Evolutionary conservation across 495 filamentous ascomycete genomes (phyloP).

Genomic region (Penicillium antarcticum): DNA sequence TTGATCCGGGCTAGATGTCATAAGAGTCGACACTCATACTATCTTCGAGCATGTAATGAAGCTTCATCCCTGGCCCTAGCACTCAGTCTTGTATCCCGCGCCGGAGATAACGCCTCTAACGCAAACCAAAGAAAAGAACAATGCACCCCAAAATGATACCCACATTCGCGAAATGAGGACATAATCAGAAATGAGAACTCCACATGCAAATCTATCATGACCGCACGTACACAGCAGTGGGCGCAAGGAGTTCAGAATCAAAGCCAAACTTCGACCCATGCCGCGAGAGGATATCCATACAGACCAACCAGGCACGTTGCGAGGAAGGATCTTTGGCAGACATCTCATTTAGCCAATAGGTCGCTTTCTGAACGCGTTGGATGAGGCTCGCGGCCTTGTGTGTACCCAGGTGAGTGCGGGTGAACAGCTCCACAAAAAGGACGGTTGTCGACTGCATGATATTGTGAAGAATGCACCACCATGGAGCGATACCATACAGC

Average conservation of each 20-base stretch:
- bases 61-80: too few relatives aligned
- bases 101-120: too few relatives aligned
- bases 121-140: too few relatives aligned
- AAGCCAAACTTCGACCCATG: constrained; percentile 10
- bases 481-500: constrained; percentile 49
- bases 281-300: constrained; percentile 18
- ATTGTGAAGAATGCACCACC: constrained; percentile 61
- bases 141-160: too few relatives aligned
- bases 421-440: constrained; percentile 53
- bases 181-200: too few relatives aligned
- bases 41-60: too few relatives aligned
- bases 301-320: constrained; percentile 38
- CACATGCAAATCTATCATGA: too few relatives aligned
- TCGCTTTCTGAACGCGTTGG: constrained; percentile 42
- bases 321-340: constrained; percentile 42
- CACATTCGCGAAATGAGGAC: too few relatives aligned
- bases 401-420: constrained; percentile 32
- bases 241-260: background rate
- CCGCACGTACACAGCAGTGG: too few relatives aligned
- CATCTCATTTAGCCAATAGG: constrained; percentile 49
- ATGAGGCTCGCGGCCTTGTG: constrained; percentile 33
- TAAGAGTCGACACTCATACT: too few relatives aligned
- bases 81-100: too few relatives aligned
- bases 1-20: background rate
- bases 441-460: constrained; percentile 56